Evolutionary conservation across 2,329 filamentous ascomycete species (phyloP).

Genomic region (Leptographium radiaticola): DNA sequence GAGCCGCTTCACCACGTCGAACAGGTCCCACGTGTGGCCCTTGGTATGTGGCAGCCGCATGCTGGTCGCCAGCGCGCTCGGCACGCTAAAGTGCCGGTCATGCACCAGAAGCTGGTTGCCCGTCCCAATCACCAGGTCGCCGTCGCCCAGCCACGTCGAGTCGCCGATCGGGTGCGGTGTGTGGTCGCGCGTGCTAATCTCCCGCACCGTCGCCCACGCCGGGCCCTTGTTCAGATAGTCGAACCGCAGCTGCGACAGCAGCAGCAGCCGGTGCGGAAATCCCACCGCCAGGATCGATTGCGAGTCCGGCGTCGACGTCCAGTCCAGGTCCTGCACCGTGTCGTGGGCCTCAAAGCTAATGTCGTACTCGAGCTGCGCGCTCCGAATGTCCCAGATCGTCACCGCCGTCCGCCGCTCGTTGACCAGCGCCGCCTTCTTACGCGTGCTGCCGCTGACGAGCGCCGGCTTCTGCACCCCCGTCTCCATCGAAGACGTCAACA

Average conservation of each 20-base stretch:
- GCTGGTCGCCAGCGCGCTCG: constrained; percentile 43
- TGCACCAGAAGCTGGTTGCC: constrained; percentile 87
- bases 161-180: constrained; percentile 88
- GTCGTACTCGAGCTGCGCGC: constrained; percentile 68
- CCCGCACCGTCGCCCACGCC: constrained; percentile 77
- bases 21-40: constrained; percentile 52
- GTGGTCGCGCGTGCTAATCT: constrained; percentile 67
- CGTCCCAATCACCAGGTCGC: constrained; percentile 73
- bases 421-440: constrained; percentile 76
- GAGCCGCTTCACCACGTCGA: constrained; percentile 67
- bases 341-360: constrained; percentile 62
- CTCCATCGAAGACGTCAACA: constrained; percentile 68
- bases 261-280: constrained; percentile 70
- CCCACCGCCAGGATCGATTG: constrained; percentile 88
- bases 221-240: constrained; percentile 81
- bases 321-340: constrained; percentile 75
- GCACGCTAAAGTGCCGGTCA: constrained; percentile 58
- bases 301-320: constrained; percentile 81
- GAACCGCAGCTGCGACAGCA: constrained; percentile 79
- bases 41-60: constrained; percentile 34
- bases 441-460: constrained; percentile 71
- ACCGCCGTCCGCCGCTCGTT: constrained; percentile 59
- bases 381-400: constrained; percentile 84
- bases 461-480: constrained; percentile 62
- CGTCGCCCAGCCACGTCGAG: constrained; percentile 79